Evolutionary conservation across 169 alveolate genomes (phyloP).

Genomic region (Cryptosporidium tyzzeri): DNA sequence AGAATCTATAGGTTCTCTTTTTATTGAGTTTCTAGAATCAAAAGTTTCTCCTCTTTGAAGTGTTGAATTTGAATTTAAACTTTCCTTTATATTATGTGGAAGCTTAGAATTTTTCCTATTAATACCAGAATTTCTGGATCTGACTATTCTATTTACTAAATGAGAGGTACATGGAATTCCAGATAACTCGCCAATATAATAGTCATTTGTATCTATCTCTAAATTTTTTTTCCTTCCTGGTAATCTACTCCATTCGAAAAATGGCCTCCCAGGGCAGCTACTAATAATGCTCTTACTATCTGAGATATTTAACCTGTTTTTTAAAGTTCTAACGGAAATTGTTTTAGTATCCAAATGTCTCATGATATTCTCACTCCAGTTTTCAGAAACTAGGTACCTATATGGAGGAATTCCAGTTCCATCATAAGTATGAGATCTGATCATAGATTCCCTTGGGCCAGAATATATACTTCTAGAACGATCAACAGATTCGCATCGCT

Average conservation of each 20-base stretch:
- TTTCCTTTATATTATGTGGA: neutral
- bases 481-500: slow-evolving; percentile 43
- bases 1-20: neutral
- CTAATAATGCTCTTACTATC: neutral
- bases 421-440: slow-evolving; percentile 62
- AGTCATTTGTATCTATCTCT: slow-evolving; percentile 58
- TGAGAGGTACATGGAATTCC: slow-evolving; percentile 75
- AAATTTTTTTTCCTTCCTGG: slow-evolving; percentile 15
- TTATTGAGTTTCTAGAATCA: neutral
- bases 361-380: slow-evolving; percentile 60
- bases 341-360: slow-evolving; percentile 56
- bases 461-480: slow-evolving; percentile 34
- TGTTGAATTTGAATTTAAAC: neutral
- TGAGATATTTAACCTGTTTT: neutral
- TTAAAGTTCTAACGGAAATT: slow-evolving; percentile 8
- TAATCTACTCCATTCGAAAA: slow-evolving; percentile 37
- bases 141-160: slow-evolving; percentile 49
- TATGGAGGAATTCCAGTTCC: slow-evolving; percentile 72
- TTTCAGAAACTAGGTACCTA: slow-evolving; percentile 60
- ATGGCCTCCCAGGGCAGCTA: slow-evolving; percentile 48
- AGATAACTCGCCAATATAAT: slow-evolving; percentile 65
- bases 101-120: neutral
- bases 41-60: slow-evolving; percentile 61
- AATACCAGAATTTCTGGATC: slow-evolving; percentile 44
- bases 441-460: slow-evolving; percentile 8